A percentile compares a stretch with the other conserved stretches of the same genome.
Conservation (phyloP, 179 eudicot species). For the Silene vulgaris region DNA sequence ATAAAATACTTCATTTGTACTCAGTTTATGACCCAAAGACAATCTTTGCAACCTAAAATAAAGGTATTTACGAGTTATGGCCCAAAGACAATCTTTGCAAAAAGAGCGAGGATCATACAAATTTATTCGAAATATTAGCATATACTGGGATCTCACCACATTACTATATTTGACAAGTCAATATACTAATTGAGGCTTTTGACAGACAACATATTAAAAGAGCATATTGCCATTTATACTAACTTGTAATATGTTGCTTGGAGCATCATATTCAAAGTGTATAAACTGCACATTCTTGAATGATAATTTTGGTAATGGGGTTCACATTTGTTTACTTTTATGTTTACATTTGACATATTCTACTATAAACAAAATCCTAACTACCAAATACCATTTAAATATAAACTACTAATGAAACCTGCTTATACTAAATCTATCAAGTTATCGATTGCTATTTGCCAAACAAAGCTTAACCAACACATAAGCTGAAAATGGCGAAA, state of each 20-base stretch:
- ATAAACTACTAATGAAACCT: slow-evolving; percentile 7
- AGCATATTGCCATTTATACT: background rate
- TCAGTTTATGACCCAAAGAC: too few relatives aligned
- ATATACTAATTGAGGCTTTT: background rate
- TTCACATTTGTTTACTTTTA: background rate
- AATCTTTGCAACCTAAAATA: background rate
- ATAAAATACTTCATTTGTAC: background rate
- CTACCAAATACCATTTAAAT: slow-evolving; percentile 2
- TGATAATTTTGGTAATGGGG: background rate
- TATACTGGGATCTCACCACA: background rate
- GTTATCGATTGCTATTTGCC: background rate
- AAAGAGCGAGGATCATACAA: background rate
- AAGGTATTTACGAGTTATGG: background rate
- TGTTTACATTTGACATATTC: background rate
- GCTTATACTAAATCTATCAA: background rate
- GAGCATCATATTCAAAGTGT: background rate
- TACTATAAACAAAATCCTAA: background rate
- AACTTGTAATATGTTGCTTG: background rate
- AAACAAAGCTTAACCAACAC: background rate
- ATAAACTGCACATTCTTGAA: background rate
- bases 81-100: background rate
- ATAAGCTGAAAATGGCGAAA: background rate
- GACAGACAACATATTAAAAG: background rate
- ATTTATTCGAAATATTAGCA: too few relatives aligned
- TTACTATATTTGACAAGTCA: background rate